phyloP scores from a whole-genome alignment of 2,329 filamentous ascomycete genomes.

The Aspergillus sclerotialis region DNA sequence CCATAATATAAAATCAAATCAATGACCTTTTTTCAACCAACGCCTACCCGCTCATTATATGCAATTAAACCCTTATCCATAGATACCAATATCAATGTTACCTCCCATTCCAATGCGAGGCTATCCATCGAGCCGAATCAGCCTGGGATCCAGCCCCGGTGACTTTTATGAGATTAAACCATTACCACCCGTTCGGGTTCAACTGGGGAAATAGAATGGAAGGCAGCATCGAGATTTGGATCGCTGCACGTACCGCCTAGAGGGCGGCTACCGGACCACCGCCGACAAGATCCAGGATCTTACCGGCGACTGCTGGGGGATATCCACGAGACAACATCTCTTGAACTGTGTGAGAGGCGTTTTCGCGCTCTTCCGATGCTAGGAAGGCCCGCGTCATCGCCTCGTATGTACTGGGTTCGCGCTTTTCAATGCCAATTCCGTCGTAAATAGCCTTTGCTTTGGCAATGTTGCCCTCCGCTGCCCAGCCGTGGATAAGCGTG shows the following conservation, averaged over 20 bases:
- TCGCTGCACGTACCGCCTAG: constrained; percentile 15
- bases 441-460: constrained; percentile 76
- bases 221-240: constrained; percentile 7
- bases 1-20: constrained; percentile 1
- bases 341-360: constrained; percentile 70
- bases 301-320: constrained; percentile 82
- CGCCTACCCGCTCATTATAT: constrained; percentile 17
- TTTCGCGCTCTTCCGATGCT: constrained; percentile 69
- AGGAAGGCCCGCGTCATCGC: constrained; percentile 95
- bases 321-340: constrained; percentile 92
- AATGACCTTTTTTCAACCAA: constrained; percentile 8
- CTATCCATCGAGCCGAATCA: constrained; percentile 18
- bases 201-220: constrained; percentile 4
- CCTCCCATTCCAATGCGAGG: constrained; percentile 17
- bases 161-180: constrained; percentile 17
- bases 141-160: constrained; percentile 29
- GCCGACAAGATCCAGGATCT: constrained; percentile 84
- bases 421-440: constrained; percentile 65
- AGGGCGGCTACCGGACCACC: constrained; percentile 16
- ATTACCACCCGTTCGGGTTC: constrained; percentile 7
- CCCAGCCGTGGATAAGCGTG: constrained; percentile 96
- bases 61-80: constrained; percentile 8
- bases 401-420: constrained; percentile 97
- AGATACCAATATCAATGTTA: constrained; percentile 12
- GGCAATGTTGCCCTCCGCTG: constrained; percentile 69